A percentile compares a stretch with the other conserved stretches of the same genome.
Evolutionary conservation across 495 filamentous ascomycete genomes (phyloP).

Genomic region (Hyaloscypha bicolor): DNA sequence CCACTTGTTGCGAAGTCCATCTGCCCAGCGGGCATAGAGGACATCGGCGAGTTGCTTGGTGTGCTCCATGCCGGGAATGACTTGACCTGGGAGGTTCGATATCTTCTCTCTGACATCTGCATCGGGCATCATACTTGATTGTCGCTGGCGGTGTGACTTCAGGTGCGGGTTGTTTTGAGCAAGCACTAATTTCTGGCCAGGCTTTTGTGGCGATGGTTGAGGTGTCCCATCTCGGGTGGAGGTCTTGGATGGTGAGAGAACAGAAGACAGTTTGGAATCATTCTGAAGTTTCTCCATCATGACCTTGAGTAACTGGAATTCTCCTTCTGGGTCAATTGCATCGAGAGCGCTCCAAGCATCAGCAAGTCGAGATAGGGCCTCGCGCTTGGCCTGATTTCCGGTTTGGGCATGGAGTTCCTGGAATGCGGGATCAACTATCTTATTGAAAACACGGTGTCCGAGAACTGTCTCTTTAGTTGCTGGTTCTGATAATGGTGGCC

Average conservation of each 20-base stretch:
- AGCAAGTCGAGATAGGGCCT: conserved; percentile 77
- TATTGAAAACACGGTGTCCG: conserved; percentile 77
- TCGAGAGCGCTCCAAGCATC: conserved; percentile 85
- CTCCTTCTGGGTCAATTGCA: conserved; percentile 85
- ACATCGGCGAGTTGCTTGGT: conserved; percentile 87
- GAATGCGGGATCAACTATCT: conserved; percentile 76
- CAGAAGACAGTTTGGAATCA: conserved; percentile 54
- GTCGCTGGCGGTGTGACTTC: conserved; percentile 71
- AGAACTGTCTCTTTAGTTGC: conserved; percentile 79
- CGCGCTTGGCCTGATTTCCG: conserved; percentile 70
- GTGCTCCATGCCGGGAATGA: conserved; percentile 81
- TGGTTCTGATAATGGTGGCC: conserved; percentile 41
- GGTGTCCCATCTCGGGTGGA: conserved; percentile 37
- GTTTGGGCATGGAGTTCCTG: conserved; percentile 83
- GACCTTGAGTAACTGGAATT: conserved; percentile 75
- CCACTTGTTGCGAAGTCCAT: conserved; percentile 83
- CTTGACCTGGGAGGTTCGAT: conserved; percentile 50
- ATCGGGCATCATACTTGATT: conserved; percentile 54
- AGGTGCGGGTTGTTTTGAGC: conserved; percentile 86
- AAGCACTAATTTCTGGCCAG: conserved; percentile 63
- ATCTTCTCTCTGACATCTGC: conserved; percentile 44
- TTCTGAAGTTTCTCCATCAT: conserved; percentile 37
- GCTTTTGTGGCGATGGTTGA: conserved; percentile 32
- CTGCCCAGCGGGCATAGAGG: conserved; percentile 86
- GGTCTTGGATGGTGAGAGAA: conserved; percentile 43